Evolutionary conservation across 768 basidiomycete species (phyloP).

Genomic region (Suillus occidentalis): DNA sequence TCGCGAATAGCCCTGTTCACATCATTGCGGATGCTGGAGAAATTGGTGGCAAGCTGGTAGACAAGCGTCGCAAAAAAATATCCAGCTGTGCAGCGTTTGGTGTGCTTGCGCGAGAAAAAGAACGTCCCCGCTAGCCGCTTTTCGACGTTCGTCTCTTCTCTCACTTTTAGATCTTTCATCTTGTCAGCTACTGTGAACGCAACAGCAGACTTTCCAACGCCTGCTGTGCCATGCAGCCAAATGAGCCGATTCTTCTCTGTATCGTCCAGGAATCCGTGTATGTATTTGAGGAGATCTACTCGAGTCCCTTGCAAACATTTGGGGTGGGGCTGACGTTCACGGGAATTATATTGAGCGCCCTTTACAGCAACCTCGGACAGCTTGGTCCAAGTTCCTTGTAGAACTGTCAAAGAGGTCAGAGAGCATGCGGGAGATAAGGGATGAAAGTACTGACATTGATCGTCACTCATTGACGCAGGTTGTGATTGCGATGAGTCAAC

Average conservation of each 20-base stretch:
- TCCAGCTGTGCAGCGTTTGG: background rate
- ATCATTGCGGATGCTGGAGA: background rate
- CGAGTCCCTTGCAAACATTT: background rate
- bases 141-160: background rate
- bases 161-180: background rate
- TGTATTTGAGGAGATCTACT: background rate
- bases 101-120: background rate
- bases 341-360: background rate
- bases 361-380: background rate
- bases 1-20: background rate
- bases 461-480: background rate
- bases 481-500: background rate
- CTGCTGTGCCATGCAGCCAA: background rate
- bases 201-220: background rate
- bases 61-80: background rate
- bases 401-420: background rate
- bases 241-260: background rate
- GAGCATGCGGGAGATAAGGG: background rate
- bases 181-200: background rate
- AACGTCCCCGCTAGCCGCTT: background rate
- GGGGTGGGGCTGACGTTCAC: background rate
- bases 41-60: background rate
- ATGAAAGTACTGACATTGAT: background rate
- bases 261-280: background rate
- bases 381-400: background rate